A percentile compares a stretch with the other conserved stretches of the same genome.
Conservation (phyloP, 2,329 filamentous ascomycete genomes). For the Penicillium sp. region DNA sequence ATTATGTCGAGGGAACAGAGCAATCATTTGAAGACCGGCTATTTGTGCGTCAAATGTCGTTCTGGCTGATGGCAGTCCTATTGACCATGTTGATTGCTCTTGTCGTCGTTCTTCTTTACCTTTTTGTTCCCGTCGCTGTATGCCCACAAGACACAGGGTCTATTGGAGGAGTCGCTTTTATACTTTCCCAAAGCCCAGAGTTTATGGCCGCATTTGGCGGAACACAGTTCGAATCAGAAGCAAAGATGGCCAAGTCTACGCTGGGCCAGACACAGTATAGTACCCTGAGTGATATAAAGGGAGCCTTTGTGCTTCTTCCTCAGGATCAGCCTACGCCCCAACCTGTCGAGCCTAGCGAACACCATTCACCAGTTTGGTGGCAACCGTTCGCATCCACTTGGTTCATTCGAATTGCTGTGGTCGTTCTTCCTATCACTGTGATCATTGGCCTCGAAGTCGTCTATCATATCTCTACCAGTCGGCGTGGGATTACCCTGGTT, state of each 20-base stretch:
- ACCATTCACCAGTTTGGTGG: slow-evolving; percentile 1
- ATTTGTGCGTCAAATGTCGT: slow-evolving; percentile 7
- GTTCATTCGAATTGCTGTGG: neutral
- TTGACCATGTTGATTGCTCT: neutral
- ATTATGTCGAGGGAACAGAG: neutral
- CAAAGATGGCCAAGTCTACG: neutral
- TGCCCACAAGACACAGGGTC: slow-evolving; percentile 13
- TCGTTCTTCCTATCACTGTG: neutral
- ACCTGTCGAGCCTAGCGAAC: neutral
- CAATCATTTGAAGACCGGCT: neutral
- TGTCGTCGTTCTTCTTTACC: neutral
- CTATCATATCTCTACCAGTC: slow-evolving; percentile 1
- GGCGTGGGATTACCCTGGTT: neutral
- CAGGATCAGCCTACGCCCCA: neutral
- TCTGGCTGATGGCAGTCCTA: slow-evolving; percentile 2
- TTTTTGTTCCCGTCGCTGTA: slow-evolving; percentile 7
- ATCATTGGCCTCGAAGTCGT: slow-evolving; percentile 3
- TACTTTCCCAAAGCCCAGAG: slow-evolving; percentile 9
- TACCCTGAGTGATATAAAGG: neutral
- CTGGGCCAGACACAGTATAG: neutral
- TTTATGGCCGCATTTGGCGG: slow-evolving; percentile 2
- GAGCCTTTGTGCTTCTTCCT: neutral
- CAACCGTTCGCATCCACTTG: neutral
- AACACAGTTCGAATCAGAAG: neutral
- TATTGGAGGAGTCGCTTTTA: slow-evolving; percentile 10